A percentile compares a stretch with the other conserved stretches of the same genome.
Conservation (phyloP, 75 land plant genomes). For the Sequoiadendron giganteum region DNA sequence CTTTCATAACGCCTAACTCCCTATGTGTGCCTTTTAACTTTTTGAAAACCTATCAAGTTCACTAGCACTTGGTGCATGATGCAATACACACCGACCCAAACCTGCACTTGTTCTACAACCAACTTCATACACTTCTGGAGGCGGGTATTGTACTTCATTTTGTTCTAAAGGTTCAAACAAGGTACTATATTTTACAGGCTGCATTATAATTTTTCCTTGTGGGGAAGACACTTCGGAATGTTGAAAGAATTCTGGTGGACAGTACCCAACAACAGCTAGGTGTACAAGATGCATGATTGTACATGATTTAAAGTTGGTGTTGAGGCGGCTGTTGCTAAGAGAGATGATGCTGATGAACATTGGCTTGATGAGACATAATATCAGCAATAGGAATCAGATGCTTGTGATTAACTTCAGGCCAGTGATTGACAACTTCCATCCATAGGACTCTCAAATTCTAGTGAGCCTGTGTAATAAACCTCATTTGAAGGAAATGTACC, state of each 20-base stretch:
- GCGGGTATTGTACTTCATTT: neutral
- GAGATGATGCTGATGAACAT: neutral
- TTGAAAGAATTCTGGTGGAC: neutral
- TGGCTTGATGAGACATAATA: neutral
- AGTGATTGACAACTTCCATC: constrained; percentile 7
- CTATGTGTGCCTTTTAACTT: neutral
- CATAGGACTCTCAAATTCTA: constrained; percentile 3
- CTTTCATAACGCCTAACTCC: constrained; percentile 3
- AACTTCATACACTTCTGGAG: neutral
- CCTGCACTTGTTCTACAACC: neutral
- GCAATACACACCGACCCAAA: neutral
- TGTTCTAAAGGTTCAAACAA: neutral
- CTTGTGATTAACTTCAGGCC: constrained; percentile 6
- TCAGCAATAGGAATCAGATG: neutral
- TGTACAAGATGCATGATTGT: constrained; percentile 1
- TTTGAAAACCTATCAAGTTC: neutral
- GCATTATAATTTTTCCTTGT: neutral
- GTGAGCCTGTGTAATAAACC: neutral
- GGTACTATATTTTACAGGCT: neutral
- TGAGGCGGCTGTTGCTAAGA: neutral
- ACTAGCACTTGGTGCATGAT: neutral
- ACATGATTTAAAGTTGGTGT: too few relatives aligned
- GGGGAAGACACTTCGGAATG: neutral
- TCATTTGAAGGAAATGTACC: constrained; percentile 10
- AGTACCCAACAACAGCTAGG: neutral